Base-by-base conservation (phyloP, 2,329 filamentous ascomycete genomes). In the Aspergillus intermedius region DNA sequence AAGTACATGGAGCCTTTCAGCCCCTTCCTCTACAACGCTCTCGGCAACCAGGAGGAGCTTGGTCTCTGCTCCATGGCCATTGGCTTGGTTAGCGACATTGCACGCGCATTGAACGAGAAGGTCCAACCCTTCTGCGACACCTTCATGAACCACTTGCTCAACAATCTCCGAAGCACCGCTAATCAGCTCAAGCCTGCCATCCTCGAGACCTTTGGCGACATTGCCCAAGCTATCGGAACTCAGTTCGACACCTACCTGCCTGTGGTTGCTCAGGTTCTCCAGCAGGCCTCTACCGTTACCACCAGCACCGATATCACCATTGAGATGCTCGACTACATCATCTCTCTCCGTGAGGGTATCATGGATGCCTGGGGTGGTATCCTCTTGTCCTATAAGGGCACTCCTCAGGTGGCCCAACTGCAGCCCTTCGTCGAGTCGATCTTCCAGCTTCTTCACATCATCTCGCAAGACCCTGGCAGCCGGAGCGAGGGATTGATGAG, bases 301-400 rank as follows among this genome's bases (percentile, higher is more conserved):
- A 82, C 88, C 39, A 82, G 82, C 49, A 79, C 83, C 23, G 90
- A 96, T 57, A 84, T 87, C 50, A 87, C 87, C 45, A 93, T 91
- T 60, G 93, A 98, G 72, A 95, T 97, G 87, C 85, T 91, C 49
- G 91, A 97, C 71, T 98, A 98, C 67, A 86, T 98, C 59, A 82
- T 95, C 55, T 95, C 91, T 17, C 80, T 98, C 44, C 86, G 93
- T 47, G 94, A 98, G 67, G 93, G 91, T 59, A 97, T 98, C 58
- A 95, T 97, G 86, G 93, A 98, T 77, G 93, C 93, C 30, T 98
- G 94, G 91, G 90, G 91, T 62, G 93, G 93, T 58, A 93, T 95
- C 57, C 90, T 98, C 65, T 84, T 91, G 68, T 90, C 93, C 46
- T 90, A 97, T 86, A 95, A 93, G 77, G 74, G 79, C 45, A 88